Percentiles rank a stretch among this genome's conserved stretches.
Evolutionary conservation across 2,329 filamentous ascomycete species (phyloP).

Genomic region (Ceratocystis colombiana): DNA sequence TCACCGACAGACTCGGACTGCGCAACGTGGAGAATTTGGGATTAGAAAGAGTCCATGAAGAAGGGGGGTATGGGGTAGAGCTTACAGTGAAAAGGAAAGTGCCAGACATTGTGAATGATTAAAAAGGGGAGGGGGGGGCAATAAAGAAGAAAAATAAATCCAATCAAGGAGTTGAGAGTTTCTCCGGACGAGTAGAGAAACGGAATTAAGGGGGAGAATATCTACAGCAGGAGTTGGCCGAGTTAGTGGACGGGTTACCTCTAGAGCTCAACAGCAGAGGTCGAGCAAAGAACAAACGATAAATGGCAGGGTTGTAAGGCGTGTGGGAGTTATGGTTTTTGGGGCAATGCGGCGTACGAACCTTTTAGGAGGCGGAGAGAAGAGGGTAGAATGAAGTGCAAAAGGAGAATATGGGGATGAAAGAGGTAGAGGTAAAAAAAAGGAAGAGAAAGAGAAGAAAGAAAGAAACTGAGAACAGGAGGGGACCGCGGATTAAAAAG

Average conservation of each 20-base stretch:
- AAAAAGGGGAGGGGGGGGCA: constrained; percentile 23
- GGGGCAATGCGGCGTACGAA: neutral
- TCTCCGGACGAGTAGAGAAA: constrained; percentile 4
- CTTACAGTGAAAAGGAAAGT: constrained; percentile 75
- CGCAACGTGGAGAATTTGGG: constrained; percentile 25
- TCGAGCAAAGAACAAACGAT: constrained; percentile 26
- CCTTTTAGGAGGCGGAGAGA: constrained; percentile 20
- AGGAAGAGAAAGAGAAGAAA: constrained; percentile 27
- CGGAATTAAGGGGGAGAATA: constrained; percentile 16
- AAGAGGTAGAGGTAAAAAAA: constrained; percentile 23
- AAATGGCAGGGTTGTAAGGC: constrained; percentile 12
- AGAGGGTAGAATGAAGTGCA: constrained; percentile 19
- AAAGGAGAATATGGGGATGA: constrained; percentile 26
- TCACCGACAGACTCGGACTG: constrained; percentile 81
- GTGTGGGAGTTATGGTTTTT: neutral
- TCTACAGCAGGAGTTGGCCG: neutral
- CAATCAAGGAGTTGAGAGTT: constrained; percentile 27
- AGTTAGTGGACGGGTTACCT: constrained; percentile 21
- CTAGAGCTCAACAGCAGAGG: neutral
- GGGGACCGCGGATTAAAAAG: constrained; percentile 25
- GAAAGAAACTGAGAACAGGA: constrained; percentile 31
- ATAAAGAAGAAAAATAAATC: constrained; percentile 23
- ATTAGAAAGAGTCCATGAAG: constrained; percentile 25
- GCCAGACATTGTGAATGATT: constrained; percentile 51
- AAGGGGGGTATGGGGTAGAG: constrained; percentile 6